These are phyloP conservation scores for Xylariaceae sp. DNA, from an alignment of 2,329 filamentous ascomycete genomes.

Conservation along the genomic window DNA sequence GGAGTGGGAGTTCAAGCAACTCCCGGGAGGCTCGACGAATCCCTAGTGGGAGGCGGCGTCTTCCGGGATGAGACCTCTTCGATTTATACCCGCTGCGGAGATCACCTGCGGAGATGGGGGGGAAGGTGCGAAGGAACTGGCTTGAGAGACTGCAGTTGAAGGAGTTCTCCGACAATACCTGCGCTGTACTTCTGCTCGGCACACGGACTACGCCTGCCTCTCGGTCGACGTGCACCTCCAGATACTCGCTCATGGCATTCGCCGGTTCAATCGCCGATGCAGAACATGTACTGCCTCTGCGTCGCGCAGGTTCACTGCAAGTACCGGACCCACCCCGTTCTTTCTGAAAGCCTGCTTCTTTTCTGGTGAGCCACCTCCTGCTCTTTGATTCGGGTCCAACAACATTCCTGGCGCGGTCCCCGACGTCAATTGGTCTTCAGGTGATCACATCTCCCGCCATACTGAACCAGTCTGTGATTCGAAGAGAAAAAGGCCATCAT, in stretches of 20 bases:
- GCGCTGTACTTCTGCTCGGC: not conserved
- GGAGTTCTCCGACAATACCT: conserved; percentile 19
- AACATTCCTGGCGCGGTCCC: not conserved
- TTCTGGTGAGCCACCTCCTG: not conserved
- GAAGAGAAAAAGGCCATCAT: not conserved
- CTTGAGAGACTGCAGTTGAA: not conserved
- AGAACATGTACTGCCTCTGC: not conserved
- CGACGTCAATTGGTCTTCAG: conserved; percentile 7
- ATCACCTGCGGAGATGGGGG: not conserved
- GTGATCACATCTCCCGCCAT: conserved; percentile 13
- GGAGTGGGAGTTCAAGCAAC: not conserved
- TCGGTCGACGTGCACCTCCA: not conserved
- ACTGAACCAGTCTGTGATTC: conserved; percentile 9
- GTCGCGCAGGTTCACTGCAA: not conserved
- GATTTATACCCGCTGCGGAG: conserved; percentile 16
- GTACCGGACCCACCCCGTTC: not conserved
- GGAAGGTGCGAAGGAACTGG: not conserved
- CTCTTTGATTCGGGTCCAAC: not conserved
- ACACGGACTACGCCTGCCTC: not conserved
- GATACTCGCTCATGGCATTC: no score
- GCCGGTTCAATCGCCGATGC: not conserved
- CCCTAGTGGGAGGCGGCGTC: conserved; percentile 23
- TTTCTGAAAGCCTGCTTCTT: not conserved
- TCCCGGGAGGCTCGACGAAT: not conserved
- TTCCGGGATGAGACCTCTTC: conserved; percentile 13